Percentiles rank a stretch among this genome's conserved stretches.
These are phyloP conservation scores for Miamiensis avidus DNA, from an alignment of 169 alveolate species.

Conservation along the genomic window DNA sequence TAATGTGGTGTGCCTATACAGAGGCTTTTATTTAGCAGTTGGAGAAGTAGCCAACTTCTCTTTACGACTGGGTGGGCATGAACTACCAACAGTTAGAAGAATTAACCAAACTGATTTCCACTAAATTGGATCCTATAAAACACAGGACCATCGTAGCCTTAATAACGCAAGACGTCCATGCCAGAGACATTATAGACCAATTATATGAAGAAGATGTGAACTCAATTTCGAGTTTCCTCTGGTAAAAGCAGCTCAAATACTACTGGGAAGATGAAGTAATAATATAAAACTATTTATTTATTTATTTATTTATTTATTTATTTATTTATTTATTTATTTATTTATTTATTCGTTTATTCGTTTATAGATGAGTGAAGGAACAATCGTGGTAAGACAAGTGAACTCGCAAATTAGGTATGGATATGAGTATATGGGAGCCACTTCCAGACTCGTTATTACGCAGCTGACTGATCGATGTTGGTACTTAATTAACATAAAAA, in stretches of 20 bases:
- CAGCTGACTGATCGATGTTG: constrained; percentile 80
- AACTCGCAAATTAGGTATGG: constrained; percentile 72
- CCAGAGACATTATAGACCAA: constrained; percentile 79
- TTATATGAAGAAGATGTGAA: constrained; percentile 63
- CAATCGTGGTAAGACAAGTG: constrained; percentile 63
- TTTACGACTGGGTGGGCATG: constrained; percentile 42
- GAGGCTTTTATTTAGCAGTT: constrained; percentile 45
- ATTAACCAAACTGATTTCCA: constrained; percentile 73
- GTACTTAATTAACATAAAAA: no score
- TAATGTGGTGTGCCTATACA: constrained; percentile 74
- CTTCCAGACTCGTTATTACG: constrained; percentile 81
- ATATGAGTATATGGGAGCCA: constrained; percentile 83
- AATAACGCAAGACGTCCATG: constrained; percentile 83
- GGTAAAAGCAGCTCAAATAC: constrained; percentile 80
- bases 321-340: no score
- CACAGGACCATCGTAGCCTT: constrained; percentile 74
- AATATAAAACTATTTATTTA: no score
- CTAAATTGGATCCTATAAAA: constrained; percentile 47
- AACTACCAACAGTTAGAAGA: constrained; percentile 58
- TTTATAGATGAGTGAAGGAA: constrained; percentile 66
- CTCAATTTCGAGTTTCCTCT: constrained; percentile 66
- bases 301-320: no score
- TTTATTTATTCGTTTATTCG: no score
- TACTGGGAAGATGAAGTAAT: constrained; percentile 58
- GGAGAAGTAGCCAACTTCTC: constrained; percentile 30